phyloP scores from a whole-genome alignment of 345 rosid species.

The Salix viminalis region DNA sequence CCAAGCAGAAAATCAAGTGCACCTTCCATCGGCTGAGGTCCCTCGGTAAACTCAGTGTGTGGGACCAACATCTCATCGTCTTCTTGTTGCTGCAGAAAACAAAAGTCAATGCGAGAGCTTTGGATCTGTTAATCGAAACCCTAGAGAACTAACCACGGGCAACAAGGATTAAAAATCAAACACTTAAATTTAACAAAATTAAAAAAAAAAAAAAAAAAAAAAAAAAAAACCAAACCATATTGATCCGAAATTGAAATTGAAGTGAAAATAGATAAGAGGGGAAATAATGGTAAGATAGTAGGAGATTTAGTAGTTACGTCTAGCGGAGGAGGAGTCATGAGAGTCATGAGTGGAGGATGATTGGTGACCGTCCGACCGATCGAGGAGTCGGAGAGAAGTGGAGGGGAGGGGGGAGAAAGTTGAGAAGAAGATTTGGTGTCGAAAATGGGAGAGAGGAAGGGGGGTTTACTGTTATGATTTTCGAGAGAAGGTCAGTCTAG shows the following conservation, averaged over 20 bases:
- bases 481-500: neutral
- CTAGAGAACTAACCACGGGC: slow-evolving; percentile 12
- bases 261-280: neutral
- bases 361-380: slow-evolving; percentile 29
- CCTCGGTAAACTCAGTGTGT: slow-evolving; percentile 27
- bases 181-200: neutral
- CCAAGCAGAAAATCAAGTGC: neutral
- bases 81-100: slow-evolving; percentile 19
- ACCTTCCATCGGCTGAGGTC: slow-evolving; percentile 53
- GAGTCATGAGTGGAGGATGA: slow-evolving; percentile 38
- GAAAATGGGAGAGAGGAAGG: neutral
- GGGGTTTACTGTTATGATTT: neutral
- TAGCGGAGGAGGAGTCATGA: slow-evolving; percentile 52
- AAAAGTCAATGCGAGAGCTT: slow-evolving; percentile 15
- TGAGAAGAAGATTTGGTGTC: neutral
- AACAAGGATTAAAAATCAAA: neutral
- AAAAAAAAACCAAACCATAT: neutral
- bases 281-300: slow-evolving; percentile 4
- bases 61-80: slow-evolving; percentile 47
- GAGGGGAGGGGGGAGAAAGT: neutral
- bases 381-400: slow-evolving; percentile 17
- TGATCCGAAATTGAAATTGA: neutral
- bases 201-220: neutral
- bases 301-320: slow-evolving; percentile 29
- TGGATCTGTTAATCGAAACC: slow-evolving; percentile 45